Base-by-base conservation (phyloP, 352 stramenopile species). In the Globisporangium lucens region DNA sequence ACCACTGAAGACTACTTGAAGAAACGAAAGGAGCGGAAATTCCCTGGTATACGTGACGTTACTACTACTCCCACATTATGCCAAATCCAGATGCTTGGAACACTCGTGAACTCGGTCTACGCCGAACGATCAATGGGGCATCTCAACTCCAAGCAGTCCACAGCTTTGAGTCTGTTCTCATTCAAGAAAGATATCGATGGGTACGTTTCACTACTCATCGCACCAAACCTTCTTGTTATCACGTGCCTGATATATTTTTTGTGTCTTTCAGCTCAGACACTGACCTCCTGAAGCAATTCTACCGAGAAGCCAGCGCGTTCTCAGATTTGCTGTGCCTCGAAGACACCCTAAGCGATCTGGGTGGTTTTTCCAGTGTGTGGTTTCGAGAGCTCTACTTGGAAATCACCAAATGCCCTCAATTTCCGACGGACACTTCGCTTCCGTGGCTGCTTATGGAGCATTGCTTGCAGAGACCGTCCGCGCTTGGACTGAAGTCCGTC, bases 321-420 rank as follows among this genome's bases (percentile, higher is more conserved):
- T 38, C 61, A 0, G 69, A 76, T 12, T 49, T 97, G n/a, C 63
- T 96, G 13, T 63, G 89, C 61, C 61, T 94, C 13, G 73, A 76
- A 24, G 65, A 68, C 24, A 82, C 79, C 0, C 52, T 97, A 2
- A 49, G 51, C 27, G 70, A 87, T 2, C 59, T 94, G 0, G 70
- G 75, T 4, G 79, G 93, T 36, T 90, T 96, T 60, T 85, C 82
- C 4, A 75, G 79, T 24, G 61, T 97, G 6, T 95, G 90, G 77
- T 94, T 89, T 58, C 82, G 89, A 6, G 90, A 97, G 64, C 76
- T 91, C 5, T 89, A 94, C 65, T 67, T 97, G 13, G 84, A 94
- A 49, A 75, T 90, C 22, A 70, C 77, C 8, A 80, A 83, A 20
- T 79, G 74, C 43, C 75, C 85, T 2, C 89, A 97, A 65, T 89